phyloP scores from a whole-genome alignment of 495 filamentous ascomycete species.

The Sphaerosporella brunnea region DNA sequence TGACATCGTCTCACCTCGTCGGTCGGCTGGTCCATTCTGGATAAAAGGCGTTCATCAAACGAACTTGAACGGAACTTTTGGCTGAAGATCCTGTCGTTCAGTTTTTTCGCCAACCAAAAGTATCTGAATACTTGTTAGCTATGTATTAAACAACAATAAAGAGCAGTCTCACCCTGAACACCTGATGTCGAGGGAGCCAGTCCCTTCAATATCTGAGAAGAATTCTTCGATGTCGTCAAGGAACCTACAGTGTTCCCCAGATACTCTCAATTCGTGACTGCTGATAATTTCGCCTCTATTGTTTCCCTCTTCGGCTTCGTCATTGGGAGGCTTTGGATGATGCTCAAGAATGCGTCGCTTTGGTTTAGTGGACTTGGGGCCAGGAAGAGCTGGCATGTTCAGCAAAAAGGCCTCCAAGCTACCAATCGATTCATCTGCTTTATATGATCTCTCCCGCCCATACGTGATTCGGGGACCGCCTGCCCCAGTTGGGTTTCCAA shows the following conservation, averaged over 20 bases:
- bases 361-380: slow-evolving; percentile 22
- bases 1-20: slow-evolving; percentile 27
- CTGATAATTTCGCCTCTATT: slow-evolving; percentile 44
- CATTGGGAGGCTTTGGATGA: slow-evolving; percentile 16
- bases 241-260: slow-evolving; percentile 69
- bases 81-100: slow-evolving; percentile 45
- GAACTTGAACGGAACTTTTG: slow-evolving; percentile 59
- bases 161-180: neutral
- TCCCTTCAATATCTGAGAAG: slow-evolving; percentile 53
- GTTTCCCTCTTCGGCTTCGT: slow-evolving; percentile 31
- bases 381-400: slow-evolving; percentile 20
- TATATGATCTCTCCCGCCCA: slow-evolving; percentile 23
- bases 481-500: neutral
- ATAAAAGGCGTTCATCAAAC: slow-evolving; percentile 50
- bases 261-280: slow-evolving; percentile 76
- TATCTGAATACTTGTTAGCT: slow-evolving; percentile 20
- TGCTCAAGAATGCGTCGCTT: slow-evolving; percentile 16
- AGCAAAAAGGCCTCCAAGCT: slow-evolving; percentile 22
- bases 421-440: slow-evolving; percentile 18
- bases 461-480: slow-evolving; percentile 23
- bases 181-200: neutral
- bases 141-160: neutral
- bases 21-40: slow-evolving; percentile 33
- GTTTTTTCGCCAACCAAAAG: slow-evolving; percentile 55
- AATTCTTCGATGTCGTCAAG: slow-evolving; percentile 63